Base-by-base conservation (phyloP, 371 early-diverging fungal species). In the Racocetra persica region DNA sequence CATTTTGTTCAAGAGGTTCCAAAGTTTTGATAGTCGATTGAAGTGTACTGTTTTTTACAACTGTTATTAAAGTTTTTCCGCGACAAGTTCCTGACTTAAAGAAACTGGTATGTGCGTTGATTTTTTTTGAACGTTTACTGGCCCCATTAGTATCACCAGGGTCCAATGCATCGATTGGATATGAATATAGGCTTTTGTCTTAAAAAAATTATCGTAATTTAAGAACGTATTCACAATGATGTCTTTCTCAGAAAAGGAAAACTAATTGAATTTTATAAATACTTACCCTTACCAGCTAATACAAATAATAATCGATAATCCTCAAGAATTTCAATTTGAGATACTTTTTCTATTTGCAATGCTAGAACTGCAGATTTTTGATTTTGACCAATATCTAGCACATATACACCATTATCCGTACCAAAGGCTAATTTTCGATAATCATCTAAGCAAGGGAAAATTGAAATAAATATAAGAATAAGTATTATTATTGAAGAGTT, bases 241-340 rank as follows among this genome's bases (percentile, higher is more conserved):
- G 11, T 63, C 24, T 54, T 55, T 55, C n/a, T 55, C 13, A 22
- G 6, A 18, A 22, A 57, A 20, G 18, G 16, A 57, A 57, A 57
- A 7, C 22, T 57, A 22, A 57, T 22, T 1, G 5, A 26, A 22
- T 62, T 62, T 62, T 41, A 51, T 65, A 22, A 24, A 24, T 5
- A 8, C 24, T 22, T 28, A 88, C 91, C 93, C 24, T 22, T 28
- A 88, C 91, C 93, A 7, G 96, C 91, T 18, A 97, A 87, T 5
- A 96, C 89, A 28, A 96, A 87, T 59, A 98, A 84, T 55, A 94
- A 86, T 24, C 91, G 92, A 77, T 90, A 89, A 26, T 91, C 89
- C 81, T 93, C 93, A 51, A 96, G 82, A 4, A 96, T 91, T 81
- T 96, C 96, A 60, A 98, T 90, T 84, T 97, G 96, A n/a, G 90